A percentile compares a stretch with the other conserved stretches of the same genome.
Conservation (phyloP, 2,329 filamentous ascomycete species). For the Aspergillus ochraceus region DNA sequence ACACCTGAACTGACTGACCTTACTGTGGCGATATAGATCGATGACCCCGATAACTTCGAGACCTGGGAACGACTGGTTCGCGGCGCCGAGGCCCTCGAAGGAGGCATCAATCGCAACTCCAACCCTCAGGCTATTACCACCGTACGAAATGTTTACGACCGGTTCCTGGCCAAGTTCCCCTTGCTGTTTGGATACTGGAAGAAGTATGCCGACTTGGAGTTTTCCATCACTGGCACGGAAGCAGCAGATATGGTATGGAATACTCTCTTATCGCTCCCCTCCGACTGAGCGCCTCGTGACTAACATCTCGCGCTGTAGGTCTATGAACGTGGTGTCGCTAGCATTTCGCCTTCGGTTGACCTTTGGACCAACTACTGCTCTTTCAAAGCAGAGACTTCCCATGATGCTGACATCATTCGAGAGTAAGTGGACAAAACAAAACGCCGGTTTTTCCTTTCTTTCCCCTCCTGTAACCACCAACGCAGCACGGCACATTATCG, state of each 20-base stretch:
- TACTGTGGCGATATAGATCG: slow-evolving; percentile 42
- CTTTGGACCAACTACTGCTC: slow-evolving; percentile 96
- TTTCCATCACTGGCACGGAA: slow-evolving; percentile 94
- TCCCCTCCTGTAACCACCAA: slow-evolving; percentile 59
- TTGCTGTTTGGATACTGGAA: slow-evolving; percentile 99
- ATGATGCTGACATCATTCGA: slow-evolving; percentile 93
- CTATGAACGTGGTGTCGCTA: slow-evolving; percentile 92
- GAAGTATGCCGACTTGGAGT: slow-evolving; percentile 97
- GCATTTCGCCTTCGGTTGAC: slow-evolving; percentile 90
- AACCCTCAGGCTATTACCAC: slow-evolving; percentile 89
- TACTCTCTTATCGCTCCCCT: slow-evolving; percentile 1
- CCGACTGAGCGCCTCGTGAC: neutral
- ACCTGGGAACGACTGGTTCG: slow-evolving; percentile 90
- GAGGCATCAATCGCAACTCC: slow-evolving; percentile 93
- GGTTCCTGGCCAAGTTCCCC: slow-evolving; percentile 91
- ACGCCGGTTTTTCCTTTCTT: slow-evolving; percentile 58
- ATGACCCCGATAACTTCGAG: slow-evolving; percentile 88
- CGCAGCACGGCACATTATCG: slow-evolving; percentile 39
- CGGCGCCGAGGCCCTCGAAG: slow-evolving; percentile 80
- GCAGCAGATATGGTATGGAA: slow-evolving; percentile 85
- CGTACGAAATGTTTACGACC: slow-evolving; percentile 84
- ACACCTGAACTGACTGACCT: neutral
- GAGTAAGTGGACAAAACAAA: slow-evolving; percentile 80
- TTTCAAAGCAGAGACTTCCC: slow-evolving; percentile 97
- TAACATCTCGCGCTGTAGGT: slow-evolving; percentile 56